These are phyloP conservation scores for Naematelia aurantialba DNA, from an alignment of 768 basidiomycete genomes.

Conservation along the genomic window DNA sequence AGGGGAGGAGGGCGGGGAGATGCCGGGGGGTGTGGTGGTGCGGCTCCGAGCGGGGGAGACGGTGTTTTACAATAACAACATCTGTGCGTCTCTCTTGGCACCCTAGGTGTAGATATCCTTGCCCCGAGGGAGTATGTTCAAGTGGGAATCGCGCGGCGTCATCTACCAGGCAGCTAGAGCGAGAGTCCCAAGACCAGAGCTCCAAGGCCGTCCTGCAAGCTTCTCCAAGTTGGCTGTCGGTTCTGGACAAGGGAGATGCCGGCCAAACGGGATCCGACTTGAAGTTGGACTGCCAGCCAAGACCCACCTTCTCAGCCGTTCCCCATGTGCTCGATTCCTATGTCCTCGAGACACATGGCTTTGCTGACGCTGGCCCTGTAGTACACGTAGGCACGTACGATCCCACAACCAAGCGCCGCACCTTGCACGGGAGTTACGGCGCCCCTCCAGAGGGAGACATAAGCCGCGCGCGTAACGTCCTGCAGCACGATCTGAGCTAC, in stretches of 20 bases:
- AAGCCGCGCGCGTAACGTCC: slow-evolving; percentile 64
- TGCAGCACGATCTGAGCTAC: slow-evolving; percentile 63
- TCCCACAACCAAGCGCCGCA: slow-evolving; percentile 57
- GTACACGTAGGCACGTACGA: slow-evolving; percentile 69
- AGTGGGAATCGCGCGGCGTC: too few species aligned
- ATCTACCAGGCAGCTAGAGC: too few species aligned
- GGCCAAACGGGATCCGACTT: too few species aligned
- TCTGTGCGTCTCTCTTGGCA: slow-evolving; percentile 49
- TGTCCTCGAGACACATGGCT: background rate
- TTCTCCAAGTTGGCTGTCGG: too few species aligned
- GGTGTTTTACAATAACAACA: slow-evolving; percentile 75
- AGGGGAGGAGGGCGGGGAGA: slow-evolving; percentile 60
- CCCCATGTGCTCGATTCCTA: too few species aligned
- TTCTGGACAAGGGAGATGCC: too few species aligned
- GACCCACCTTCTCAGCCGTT: too few species aligned
- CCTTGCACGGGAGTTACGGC: slow-evolving; percentile 64
- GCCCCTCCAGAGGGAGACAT: slow-evolving; percentile 64
- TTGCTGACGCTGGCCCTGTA: background rate
- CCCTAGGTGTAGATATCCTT: too few species aligned
- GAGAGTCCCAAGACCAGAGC: too few species aligned
- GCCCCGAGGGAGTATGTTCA: too few species aligned
- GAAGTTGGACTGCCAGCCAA: too few species aligned
- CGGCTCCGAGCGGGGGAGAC: slow-evolving; percentile 62
- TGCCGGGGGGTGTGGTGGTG: slow-evolving; percentile 62
- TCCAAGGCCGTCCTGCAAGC: too few species aligned